Percentiles rank a stretch among this genome's conserved stretches.
Evolutionary conservation across 441 rosid species (phyloP).

Genomic region (Omphalea diandra): DNA sequence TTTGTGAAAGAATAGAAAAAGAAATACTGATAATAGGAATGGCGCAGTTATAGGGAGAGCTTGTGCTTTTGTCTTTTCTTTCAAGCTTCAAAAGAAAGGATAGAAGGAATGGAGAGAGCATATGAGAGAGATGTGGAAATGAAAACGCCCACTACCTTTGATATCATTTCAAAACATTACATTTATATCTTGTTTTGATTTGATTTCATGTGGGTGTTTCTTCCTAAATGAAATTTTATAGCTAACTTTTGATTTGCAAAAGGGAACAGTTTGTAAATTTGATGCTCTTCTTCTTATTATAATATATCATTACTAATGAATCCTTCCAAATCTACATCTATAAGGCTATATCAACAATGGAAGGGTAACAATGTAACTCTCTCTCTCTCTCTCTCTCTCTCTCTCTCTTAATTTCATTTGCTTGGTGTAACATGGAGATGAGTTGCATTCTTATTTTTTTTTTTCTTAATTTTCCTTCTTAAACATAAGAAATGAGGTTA

Average conservation of each 20-base stretch:
- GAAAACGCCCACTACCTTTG: constrained; percentile 20
- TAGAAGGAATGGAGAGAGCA: too few relatives aligned
- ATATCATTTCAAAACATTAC: constrained; percentile 17
- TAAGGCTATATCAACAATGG: constrained; percentile 76
- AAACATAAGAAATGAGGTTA: neutral
- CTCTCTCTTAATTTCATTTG: too few relatives aligned
- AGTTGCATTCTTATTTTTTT: neutral
- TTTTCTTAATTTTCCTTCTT: neutral
- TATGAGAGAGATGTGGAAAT: neutral
- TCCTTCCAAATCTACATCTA: constrained; percentile 37
- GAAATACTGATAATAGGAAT: neutral
- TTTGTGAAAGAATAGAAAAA: neutral
- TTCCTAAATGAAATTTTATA: neutral
- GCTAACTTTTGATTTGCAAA: neutral
- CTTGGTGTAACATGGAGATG: too few relatives aligned
- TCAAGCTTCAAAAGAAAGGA: neutral
- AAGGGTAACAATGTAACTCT: constrained; percentile 79
- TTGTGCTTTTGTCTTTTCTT: neutral
- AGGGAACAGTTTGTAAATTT: constrained; percentile 34
- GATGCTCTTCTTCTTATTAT: constrained; percentile 36
- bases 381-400: neutral
- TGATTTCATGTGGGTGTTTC: constrained; percentile 23
- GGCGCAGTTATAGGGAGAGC: neutral
- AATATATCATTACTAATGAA: constrained; percentile 8
- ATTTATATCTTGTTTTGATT: constrained; percentile 7